phyloP scores from a whole-genome alignment of 116 monocot species.

The Dioscorea cayenensis region DNA sequence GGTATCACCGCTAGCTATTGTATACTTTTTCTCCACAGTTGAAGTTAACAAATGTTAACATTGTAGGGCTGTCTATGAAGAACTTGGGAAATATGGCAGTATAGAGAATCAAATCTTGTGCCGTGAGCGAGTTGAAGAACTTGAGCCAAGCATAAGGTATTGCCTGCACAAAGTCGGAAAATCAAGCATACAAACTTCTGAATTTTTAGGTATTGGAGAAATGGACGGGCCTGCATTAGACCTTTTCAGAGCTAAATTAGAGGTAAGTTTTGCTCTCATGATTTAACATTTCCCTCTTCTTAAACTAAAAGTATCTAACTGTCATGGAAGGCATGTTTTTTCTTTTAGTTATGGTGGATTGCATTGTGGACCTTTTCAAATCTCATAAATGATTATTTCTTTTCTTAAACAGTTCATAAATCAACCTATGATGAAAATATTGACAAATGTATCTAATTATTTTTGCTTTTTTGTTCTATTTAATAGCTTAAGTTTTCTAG shows the following conservation, averaged over 20 bases:
- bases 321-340: background rate
- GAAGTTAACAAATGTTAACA: slow-evolving; percentile 12
- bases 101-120: slow-evolving; percentile 95
- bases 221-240: slow-evolving; percentile 93
- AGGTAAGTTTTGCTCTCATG: slow-evolving; percentile 35
- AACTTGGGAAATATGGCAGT: slow-evolving; percentile 93
- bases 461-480: too few relatives aligned
- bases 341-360: too few relatives aligned
- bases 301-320: background rate
- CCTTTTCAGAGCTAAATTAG: slow-evolving; percentile 91
- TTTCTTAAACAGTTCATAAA: too few relatives aligned
- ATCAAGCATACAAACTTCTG: slow-evolving; percentile 68
- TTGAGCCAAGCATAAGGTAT: slow-evolving; percentile 94
- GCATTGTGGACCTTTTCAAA: too few relatives aligned
- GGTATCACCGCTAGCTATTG: too few relatives aligned
- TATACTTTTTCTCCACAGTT: background rate
- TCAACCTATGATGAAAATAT: too few relatives aligned
- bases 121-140: slow-evolving; percentile 89
- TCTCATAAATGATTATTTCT: too few relatives aligned
- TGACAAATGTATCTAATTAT: too few relatives aligned
- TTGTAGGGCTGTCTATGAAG: slow-evolving; percentile 87
- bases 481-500: too few relatives aligned
- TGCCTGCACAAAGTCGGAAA: slow-evolving; percentile 92
- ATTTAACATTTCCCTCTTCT: too few relatives aligned
- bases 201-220: slow-evolving; percentile 79